Evolutionary conservation across 495 filamentous ascomycete genomes (phyloP).

Genomic region (Elasticomyces elasticus): DNA sequence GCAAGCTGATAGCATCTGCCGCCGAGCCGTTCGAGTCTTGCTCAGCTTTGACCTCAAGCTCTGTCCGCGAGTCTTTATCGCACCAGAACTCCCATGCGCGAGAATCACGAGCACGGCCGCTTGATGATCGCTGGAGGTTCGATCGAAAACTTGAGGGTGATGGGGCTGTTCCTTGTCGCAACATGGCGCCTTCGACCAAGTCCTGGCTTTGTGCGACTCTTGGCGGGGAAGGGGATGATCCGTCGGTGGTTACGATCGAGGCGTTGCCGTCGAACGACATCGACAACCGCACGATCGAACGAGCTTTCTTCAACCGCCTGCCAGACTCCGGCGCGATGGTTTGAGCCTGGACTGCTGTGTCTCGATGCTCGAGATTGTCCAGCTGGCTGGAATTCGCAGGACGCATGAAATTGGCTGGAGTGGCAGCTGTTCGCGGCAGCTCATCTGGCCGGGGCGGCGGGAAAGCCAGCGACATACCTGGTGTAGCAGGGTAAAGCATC

Average conservation of each 20-base stretch:
- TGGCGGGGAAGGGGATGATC: constrained; percentile 61
- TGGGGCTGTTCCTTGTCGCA: not conserved
- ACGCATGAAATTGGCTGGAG: too few species aligned
- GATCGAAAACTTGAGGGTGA: not conserved
- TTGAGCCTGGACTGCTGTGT: not conserved
- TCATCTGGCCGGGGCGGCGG: too few species aligned
- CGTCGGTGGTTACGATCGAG: constrained; percentile 57
- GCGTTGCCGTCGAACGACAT: constrained; percentile 76
- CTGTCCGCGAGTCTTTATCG: constrained; percentile 60
- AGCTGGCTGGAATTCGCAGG: too few species aligned
- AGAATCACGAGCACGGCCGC: constrained; percentile 71
- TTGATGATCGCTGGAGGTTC: constrained; percentile 14
- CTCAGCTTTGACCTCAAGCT: constrained; percentile 61
- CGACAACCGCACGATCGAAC: constrained; percentile 53
- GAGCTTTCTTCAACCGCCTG: constrained; percentile 23
- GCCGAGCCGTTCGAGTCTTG: constrained; percentile 62
- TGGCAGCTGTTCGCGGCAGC: too few species aligned
- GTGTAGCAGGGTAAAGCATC: too few species aligned
- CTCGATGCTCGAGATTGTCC: not conserved
- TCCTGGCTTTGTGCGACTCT: constrained; percentile 19
- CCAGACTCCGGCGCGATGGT: not conserved
- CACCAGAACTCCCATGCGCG: constrained; percentile 78
- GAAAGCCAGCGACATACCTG: too few species aligned
- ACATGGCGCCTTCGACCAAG: too few species aligned
- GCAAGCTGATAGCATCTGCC: constrained; percentile 55